Evolutionary conservation across 768 basidiomycete genomes (phyloP), one percentile per base, ranked within the genome.

Genomic region (Mycena indigotica): DNA sequence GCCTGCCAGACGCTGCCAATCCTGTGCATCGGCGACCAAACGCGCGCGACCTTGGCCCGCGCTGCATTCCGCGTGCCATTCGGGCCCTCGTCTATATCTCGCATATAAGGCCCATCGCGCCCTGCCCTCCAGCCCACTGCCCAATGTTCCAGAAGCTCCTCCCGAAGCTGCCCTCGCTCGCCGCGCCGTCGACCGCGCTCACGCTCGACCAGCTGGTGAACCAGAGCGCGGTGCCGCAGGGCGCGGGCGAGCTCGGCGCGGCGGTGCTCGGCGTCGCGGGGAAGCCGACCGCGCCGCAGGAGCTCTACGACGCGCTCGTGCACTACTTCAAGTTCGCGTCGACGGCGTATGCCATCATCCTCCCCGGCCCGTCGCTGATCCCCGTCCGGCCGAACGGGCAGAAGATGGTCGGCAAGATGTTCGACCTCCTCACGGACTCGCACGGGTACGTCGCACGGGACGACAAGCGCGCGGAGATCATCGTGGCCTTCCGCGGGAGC

Each of bases 361-460:
- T 72, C 44, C 55, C 66, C 13, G 63, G 52, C n/a, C 72, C 69
- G 12, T 3, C 3, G 21, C 40, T 60, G 25, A 56, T 60, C 19
- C 60, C 59, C 12, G 23, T 59, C 6, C 32, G 53, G 2, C 69
- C 65, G 21, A 66, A 68, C 44, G 66, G 66, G 32, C 58, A 67
- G 32, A 65, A 60, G 55, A 60, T 68, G 24, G 60, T 66, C 26
- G 46, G 38, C 26, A 55, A 80, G 79, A 75, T 80, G 55, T 69
- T 56, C 51, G 65, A 73, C 50, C 30, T 73, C 2, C 4, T 73
- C n/a, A 76, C 76, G 15, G 70, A 73, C 23, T 73, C 74, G 2
- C 75, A 75, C 67, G 80, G 79, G 23, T 81, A 75, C 52, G 70
- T 81, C 24, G 79, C 74, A 1, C 71, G 77, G 19, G 80, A 81